These are phyloP conservation scores for Penicillium corylophilum DNA, from an alignment of 2,329 filamentous ascomycete species.

Conservation along the genomic window DNA sequence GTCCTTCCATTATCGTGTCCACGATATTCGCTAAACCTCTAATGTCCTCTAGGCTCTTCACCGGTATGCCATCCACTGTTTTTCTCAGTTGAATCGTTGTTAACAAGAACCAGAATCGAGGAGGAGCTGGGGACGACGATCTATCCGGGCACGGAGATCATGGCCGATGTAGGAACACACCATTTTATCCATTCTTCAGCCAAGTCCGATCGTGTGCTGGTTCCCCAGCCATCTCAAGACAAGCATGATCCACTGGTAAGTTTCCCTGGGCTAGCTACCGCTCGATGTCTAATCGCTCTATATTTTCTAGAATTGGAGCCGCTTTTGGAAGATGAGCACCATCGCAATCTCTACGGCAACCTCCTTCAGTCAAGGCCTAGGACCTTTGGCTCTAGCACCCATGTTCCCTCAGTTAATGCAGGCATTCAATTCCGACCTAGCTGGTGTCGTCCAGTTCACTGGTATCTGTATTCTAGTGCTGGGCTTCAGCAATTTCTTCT, in stretches of 20 bases:
- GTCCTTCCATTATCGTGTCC: conserved; percentile 7
- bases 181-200: conserved; percentile 61
- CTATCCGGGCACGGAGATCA: conserved; percentile 59
- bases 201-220: conserved; percentile 45
- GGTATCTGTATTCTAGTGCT: conserved; percentile 57
- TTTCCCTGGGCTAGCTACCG: neutral
- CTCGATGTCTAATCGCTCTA: neutral
- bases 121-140: conserved; percentile 55
- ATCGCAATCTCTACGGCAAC: conserved; percentile 49
- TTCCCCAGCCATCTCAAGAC: conserved; percentile 52
- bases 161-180: conserved; percentile 60
- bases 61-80: conserved; percentile 17
- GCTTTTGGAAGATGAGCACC: conserved; percentile 49
- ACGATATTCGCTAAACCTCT: neutral
- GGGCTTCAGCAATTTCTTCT: conserved; percentile 61
- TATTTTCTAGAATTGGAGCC: conserved; percentile 46
- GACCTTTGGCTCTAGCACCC: conserved; percentile 55
- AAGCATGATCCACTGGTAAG: conserved; percentile 47
- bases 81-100: neutral
- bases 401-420: conserved; percentile 61
- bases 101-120: conserved; percentile 50
- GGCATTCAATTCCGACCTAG: conserved; percentile 54
- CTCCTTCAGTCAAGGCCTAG: conserved; percentile 56
- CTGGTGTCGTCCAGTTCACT: conserved; percentile 57
- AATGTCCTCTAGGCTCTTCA: conserved; percentile 20